Conservation (phyloP, 2,329 filamentous ascomycete species). For the Colletotrichum higginsianum region DNA sequence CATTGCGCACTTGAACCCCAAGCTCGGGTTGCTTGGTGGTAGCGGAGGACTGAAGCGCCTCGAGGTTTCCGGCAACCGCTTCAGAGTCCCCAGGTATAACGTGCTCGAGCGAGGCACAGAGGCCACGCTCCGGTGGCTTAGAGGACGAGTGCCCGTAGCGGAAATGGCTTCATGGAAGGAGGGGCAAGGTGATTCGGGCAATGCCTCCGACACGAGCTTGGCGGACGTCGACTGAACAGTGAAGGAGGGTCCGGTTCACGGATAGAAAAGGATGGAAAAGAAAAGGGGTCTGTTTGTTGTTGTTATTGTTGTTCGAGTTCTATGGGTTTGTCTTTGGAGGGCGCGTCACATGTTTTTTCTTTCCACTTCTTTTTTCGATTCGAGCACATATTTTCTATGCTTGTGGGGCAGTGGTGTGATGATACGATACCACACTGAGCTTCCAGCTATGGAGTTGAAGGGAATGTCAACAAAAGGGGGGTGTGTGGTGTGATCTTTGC, state of each 20-base stretch:
- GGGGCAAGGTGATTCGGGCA: conserved; percentile 56
- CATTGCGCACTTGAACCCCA: conserved; percentile 84
- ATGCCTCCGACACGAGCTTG: conserved; percentile 45
- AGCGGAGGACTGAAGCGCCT: conserved; percentile 73
- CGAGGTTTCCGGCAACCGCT: conserved; percentile 87
- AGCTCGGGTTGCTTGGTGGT: conserved; percentile 82
- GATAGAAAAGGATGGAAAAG: neutral
- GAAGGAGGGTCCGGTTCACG: conserved; percentile 2
- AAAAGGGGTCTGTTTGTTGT: too few species aligned
- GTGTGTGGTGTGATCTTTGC: conserved; percentile 19
- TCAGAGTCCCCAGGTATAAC: conserved; percentile 88
- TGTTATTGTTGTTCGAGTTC: neutral
- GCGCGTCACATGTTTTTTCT: neutral
- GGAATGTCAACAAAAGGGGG: neutral
- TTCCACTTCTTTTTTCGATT: conserved; percentile 10
- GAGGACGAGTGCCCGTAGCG: conserved; percentile 78
- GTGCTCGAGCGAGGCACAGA: conserved; percentile 91
- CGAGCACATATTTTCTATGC: conserved; percentile 34
- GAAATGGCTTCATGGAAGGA: conserved; percentile 72
- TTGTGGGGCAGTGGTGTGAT: neutral
- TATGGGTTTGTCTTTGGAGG: neutral
- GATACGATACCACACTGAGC: conserved; percentile 21
- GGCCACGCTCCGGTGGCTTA: conserved; percentile 84
- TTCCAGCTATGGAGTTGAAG: conserved; percentile 30
- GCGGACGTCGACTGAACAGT: conserved; percentile 49